Base-by-base conservation (phyloP, 352 stramenopile genomes). In the Globisporangium solare region DNA sequence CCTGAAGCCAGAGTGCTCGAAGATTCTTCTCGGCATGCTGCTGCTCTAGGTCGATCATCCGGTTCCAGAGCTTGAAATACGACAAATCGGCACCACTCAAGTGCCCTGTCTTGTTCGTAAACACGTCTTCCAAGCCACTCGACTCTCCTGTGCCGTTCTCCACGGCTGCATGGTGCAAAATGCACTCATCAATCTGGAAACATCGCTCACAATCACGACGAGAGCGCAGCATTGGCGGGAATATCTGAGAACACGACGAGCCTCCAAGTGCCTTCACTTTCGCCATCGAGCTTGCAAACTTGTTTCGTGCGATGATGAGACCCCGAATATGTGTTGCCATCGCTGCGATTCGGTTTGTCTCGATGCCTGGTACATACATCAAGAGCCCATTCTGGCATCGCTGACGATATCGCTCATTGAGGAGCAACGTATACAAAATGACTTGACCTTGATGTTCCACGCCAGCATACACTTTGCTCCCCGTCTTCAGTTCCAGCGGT, bases 401-500 rank as follows among this genome's bases (percentile, higher is more conserved):
- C 56, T 81, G 79, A 17, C 61, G 70, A 66, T 95, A 96, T 2
- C 86, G 84, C 52, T 94, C 81, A 21, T 78, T 83, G 11, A 92
- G 56, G 32, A 97, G 61, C 21, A 97, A 61, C 6, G 82, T 95
- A 47, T 97, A 96, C 40, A 96, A 50, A 35, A 96, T 92, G 14
- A 97, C 86, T 82, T 97, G 88, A 12, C 80, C 87, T 45, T 83
- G 70, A 52, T 94, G 82, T 22, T 92, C 72, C 8, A 73, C 61
- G 7, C 67, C 63, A 15, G 56, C 56, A 46, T 82, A 87, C 39
- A 58, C 58, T 53, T 89, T 86, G 48, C 78, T 95, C 12, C 89
- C 89, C 17, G 88, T 97, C 65, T 97, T 97, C 11, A 97, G 70
- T 52, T 97, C 88, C 8, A 97, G 27, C 15, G 84, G 79, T 3